Evolutionary conservation across 2,329 filamentous ascomycete species (phyloP), one percentile per base, ranked within the genome.

Genomic region (Ophiostoma piceae): DNA sequence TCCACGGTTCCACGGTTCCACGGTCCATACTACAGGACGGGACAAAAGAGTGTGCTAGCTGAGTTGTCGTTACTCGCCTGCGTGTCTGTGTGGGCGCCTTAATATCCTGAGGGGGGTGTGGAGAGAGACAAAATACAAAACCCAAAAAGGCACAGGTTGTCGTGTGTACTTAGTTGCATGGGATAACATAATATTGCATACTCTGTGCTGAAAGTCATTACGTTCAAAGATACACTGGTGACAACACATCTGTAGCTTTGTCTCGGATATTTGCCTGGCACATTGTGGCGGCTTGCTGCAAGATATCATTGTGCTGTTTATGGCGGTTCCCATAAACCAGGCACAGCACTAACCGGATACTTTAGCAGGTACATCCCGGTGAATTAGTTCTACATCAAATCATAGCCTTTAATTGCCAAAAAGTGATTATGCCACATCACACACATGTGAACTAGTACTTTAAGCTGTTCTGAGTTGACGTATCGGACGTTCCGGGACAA

Each of bases 71-170:
- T 66, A 62, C 54, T 66, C 66, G 14, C 39, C 2, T 39, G 66
- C 41, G 37, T 51, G 60, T 37, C 66, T 68, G 65, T 67, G 60
- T 68, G 67, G 67, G 54, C 68, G 68, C 68, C 68, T 69, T 68
- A 65, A 22, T 57, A 65, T 69, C 26, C 35, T 47, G 14, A 65
- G 54, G 70, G 67, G 70, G 69, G 70, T 69, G 70, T 71, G 70
- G 70, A 57, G 70, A 69, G 62, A 19, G 3, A 5, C 3, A 37
- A 35, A 37, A 35, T 19, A 19, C 16, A 19, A 19, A 9, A 16
- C 4, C n/a, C 51, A 12, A 57, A 26, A 47, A 12, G 14, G 11
- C 6, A 62, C 26, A 26, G 57, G 26, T 9, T 32, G 6, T 5
- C 32, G 26, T 29, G 57, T 16, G n/a, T 22, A 19, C 4, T 51